phyloP scores from a whole-genome alignment of 1,139 yeast species.

The Debaryomyces robertsiae region DNA sequence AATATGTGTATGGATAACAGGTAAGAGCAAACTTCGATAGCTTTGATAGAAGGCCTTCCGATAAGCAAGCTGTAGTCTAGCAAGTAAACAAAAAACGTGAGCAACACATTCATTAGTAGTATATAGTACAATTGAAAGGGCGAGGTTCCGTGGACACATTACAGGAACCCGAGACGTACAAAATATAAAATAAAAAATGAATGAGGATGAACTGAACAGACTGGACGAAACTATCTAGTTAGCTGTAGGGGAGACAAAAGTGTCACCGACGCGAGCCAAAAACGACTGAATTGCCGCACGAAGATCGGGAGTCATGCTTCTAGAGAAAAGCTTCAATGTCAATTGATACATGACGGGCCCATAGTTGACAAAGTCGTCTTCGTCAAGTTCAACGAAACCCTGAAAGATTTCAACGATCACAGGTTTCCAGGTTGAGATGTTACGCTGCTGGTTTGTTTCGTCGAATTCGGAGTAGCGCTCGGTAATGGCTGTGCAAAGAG shows the following conservation, averaged over 20 bases:
- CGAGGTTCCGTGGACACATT: too few relatives aligned
- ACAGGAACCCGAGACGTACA: too few relatives aligned
- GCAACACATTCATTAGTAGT: neutral
- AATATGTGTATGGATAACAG: conserved; percentile 11
- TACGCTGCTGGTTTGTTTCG: conserved; percentile 75
- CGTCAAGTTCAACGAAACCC: conserved; percentile 78
- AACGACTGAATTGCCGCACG: conserved; percentile 68
- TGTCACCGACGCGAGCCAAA: conserved; percentile 71
- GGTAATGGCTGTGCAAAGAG: conserved; percentile 71
- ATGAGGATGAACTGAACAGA: too few relatives aligned
- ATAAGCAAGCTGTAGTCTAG: too few relatives aligned
- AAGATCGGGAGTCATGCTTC: conserved; percentile 69
- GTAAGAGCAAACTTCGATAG: too few relatives aligned
- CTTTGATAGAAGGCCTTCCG: too few relatives aligned
- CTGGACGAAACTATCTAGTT: too few relatives aligned
- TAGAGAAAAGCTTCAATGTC: conserved; percentile 66
- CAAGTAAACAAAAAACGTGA: neutral
- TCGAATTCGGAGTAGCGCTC: conserved; percentile 72
- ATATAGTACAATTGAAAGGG: neutral
- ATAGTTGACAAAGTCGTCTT: conserved; percentile 65
- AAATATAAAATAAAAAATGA: too few relatives aligned
- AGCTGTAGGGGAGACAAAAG: conserved; percentile 27
- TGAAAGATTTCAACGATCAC: conserved; percentile 85
- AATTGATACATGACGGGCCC: conserved; percentile 70
- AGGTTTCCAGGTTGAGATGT: conserved; percentile 85